These are phyloP conservation scores for Shiraia sp. DNA, from an alignment of 2,329 filamentous ascomycete species.

Conservation along the genomic window DNA sequence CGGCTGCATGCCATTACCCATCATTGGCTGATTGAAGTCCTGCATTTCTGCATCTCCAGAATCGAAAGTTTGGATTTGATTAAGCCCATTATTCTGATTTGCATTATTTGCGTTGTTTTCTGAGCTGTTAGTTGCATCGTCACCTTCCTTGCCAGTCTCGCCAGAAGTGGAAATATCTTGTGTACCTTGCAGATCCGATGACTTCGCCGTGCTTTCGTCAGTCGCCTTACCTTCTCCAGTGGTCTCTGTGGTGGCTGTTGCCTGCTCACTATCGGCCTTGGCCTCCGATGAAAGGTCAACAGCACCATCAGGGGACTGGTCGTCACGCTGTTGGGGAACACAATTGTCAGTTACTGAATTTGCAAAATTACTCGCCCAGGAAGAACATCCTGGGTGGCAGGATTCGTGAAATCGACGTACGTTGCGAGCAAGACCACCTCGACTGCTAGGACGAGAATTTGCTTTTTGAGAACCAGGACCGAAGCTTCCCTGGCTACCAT, in stretches of 20 bases:
- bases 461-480: conserved; percentile 30
- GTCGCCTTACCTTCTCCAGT: conserved; percentile 37
- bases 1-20: conserved; percentile 32
- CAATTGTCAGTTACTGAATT: conserved; percentile 30
- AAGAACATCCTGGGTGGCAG: conserved; percentile 12
- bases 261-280: conserved; percentile 36
- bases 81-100: conserved; percentile 25
- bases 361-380: conserved; percentile 9
- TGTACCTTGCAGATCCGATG: conserved; percentile 6
- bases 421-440: conserved; percentile 32
- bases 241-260: conserved; percentile 22
- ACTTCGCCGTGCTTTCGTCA: conserved; percentile 10
- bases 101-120: conserved; percentile 17
- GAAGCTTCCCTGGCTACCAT: conserved; percentile 46
- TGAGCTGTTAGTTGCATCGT: conserved; percentile 21
- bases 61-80: conserved; percentile 41
- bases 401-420: conserved; percentile 39
- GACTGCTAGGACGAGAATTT: conserved; percentile 38
- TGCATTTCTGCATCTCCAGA: conserved; percentile 28
- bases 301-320: conserved; percentile 33
- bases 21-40: conserved; percentile 31
- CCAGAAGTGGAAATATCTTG: conserved; percentile 8
- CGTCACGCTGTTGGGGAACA: conserved; percentile 32
- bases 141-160: conserved; percentile 11
- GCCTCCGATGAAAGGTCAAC: conserved; percentile 37